A percentile compares a stretch with the other conserved stretches of the same genome.
These are phyloP conservation scores for Nemania sp. DNA, from an alignment of 2,329 filamentous ascomycete species.

Conservation along the genomic window DNA sequence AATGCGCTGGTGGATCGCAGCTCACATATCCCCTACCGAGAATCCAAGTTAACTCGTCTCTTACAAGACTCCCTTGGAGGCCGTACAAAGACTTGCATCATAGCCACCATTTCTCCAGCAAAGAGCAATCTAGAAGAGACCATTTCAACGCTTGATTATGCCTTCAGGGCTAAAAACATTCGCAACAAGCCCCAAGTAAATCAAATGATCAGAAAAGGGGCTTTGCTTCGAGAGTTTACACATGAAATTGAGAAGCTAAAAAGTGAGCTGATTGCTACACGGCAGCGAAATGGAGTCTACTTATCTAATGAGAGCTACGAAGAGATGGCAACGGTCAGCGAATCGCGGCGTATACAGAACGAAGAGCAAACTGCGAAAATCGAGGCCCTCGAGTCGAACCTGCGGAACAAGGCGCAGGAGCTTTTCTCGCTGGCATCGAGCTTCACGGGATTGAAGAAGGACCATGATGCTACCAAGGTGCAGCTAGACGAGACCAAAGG, in stretches of 20 bases:
- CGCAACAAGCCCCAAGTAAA: conserved; percentile 98
- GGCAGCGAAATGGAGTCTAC: conserved; percentile 95
- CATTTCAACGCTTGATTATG: conserved; percentile 97
- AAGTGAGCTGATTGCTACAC: conserved; percentile 90
- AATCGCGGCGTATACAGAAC: conserved; percentile 88
- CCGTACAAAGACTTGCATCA: conserved; percentile 97
- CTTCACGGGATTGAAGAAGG: conserved; percentile 89
- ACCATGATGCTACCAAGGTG: conserved; percentile 81
- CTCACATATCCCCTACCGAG: conserved; percentile 88
- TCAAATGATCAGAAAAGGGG: conserved; percentile 91
- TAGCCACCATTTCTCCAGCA: conserved; percentile 93
- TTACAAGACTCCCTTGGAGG: conserved; percentile 97
- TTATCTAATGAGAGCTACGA: conserved; percentile 90
- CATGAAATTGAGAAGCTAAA: conserved; percentile 94
- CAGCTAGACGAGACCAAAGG: conserved; percentile 83
- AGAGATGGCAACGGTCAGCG: conserved; percentile 90
- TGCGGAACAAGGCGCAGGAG: conserved; percentile 94
- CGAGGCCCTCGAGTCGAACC: conserved; percentile 88
- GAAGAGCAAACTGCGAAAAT: conserved; percentile 95
- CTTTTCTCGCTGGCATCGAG: conserved; percentile 86
- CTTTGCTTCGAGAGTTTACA: conserved; percentile 88
- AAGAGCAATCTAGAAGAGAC: conserved; percentile 98
- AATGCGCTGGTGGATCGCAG: conserved; percentile 94
- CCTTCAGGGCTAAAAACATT: conserved; percentile 98
- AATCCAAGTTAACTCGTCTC: conserved; percentile 94